Evolutionary conservation across 192 early-diverging fungal species (phyloP), one percentile per base, ranked within the genome.

Genomic region (Phycomyces blakesleeanus): DNA sequence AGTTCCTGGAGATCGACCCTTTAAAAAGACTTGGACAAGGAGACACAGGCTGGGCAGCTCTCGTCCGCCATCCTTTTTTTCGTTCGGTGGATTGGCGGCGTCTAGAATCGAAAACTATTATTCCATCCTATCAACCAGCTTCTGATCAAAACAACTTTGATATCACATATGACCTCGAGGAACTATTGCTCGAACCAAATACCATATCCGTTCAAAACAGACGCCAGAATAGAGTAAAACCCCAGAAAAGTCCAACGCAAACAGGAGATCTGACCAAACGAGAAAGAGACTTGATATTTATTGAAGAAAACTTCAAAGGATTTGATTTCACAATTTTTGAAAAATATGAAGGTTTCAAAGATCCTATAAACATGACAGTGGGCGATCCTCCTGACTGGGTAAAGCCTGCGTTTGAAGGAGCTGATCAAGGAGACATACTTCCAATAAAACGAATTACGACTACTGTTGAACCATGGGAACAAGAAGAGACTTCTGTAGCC

Each of bases 81-180:
- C 67, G 71, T n/a, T 67, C 66, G 9, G 73, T 76, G 27, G 59
- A 76, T 51, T 85, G 78, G 78, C 27, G 68, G 3, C 44, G 65
- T 34, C 52, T 82, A 0, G 79, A 82, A 44, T 61, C 63, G 16
- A 85, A 82, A 63, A 58, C 69, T 1, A 11, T 73, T 18, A 69
- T 66, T 9, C 83, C 83, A 16, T 67, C 77, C 6, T 79, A 73
- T 57, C 55, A 59, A 34, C 80, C 83, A 8, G 63, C 78, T 12
- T 69, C 74, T 51, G 89, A 94, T 66, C 73, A 83, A 34, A 83
- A 87, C 56, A 94, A 95, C 63, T 93, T 94, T 73, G 96, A 98
- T 76, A 88, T 91, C 18, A 90, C 91, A 18, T 85, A 94, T 69
- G 95, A 97, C 49, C 74, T 96, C 18, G 94, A 96, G 53, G 95